Evolutionary conservation across 2,329 filamentous ascomycete species (phyloP), one percentile per base, ranked within the genome.

Genomic region (Microsporum canis): DNA sequence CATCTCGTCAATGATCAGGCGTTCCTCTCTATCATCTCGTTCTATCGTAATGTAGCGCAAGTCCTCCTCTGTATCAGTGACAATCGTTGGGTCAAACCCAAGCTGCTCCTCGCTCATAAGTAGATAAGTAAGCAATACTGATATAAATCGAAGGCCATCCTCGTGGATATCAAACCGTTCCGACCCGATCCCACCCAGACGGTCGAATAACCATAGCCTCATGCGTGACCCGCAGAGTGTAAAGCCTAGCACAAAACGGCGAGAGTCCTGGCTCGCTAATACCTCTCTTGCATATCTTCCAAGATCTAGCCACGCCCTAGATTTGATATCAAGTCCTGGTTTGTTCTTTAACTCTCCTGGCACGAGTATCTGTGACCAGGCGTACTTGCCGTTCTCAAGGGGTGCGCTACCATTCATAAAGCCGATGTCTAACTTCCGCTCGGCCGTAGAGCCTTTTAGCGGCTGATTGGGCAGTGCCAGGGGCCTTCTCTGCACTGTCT

Each of bases 191-290:
- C 73, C 76, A 8, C 78, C 77, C 0, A 79, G 63, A 17, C 74
- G 69, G 65, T 81, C 73, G 68, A 80, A 80, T 60, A 68, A 68
- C 77, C 70, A 81, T 61, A 80, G 64, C 55, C 75, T 73, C 73
- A 81, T 78, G 10, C 75, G 64, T 61, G 72, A 72, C 63, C 76
- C 71, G 60, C 72, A 81, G 12, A 81, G 62, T 2, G 77, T 80
- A 70, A 82, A 81, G 60, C 75, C 77, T 14, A 80, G 66, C 60
- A 78, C 73, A 63, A 79, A 81, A 29, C n/a, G 29, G 1, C 60
- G 60, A 8, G 23, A 38, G 31, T 60, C 62, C 57, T 63, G 57
- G 0, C 49, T 57, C 8, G 57, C 39, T 36, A 63, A 8, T 12
- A 63, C 62, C 39, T 63, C 61, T 43, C 59, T 39, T 3, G 45